Conservation (phyloP, 2,329 filamentous ascomycete genomes). For the Sclerotinia nivalis region DNA sequence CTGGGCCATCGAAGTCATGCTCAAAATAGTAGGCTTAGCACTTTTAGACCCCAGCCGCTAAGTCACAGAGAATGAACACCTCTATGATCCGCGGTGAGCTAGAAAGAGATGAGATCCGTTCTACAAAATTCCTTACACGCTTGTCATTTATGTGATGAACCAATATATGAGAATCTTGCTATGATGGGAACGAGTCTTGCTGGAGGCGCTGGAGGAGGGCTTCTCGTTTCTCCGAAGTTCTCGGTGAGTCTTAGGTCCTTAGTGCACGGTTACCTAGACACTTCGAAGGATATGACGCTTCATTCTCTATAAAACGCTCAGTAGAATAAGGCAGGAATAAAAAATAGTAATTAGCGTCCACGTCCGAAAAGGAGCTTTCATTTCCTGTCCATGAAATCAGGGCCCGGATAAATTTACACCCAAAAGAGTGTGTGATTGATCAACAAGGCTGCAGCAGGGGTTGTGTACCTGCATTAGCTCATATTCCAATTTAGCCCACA, state of each 20-base stretch:
- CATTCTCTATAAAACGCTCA: background rate
- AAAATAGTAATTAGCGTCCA: background rate
- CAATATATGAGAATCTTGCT: background rate
- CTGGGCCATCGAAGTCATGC: background rate
- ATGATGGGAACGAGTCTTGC: background rate
- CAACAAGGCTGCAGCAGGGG: slow-evolving; percentile 10
- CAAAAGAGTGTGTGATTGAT: background rate
- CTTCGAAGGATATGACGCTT: background rate
- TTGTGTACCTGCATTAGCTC: slow-evolving; percentile 4
- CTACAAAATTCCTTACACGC: background rate
- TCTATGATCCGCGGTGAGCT: background rate
- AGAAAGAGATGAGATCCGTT: background rate
- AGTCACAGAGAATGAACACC: background rate
- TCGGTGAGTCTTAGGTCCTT: background rate
- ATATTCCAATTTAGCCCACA: background rate
- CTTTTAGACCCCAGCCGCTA: background rate
- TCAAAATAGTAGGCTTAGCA: slow-evolving; percentile 2
- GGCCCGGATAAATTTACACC: background rate
- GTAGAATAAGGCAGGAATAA: background rate
- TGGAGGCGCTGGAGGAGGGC: background rate
- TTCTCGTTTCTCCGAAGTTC: background rate
- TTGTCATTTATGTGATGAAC: background rate
- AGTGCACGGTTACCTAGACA: slow-evolving; percentile 7
- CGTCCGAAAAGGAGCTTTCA: background rate
- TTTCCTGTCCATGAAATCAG: background rate